Evolutionary conservation across 2,329 filamentous ascomycete genomes (phyloP).

Genomic region (Alternaria ethzedia): DNA sequence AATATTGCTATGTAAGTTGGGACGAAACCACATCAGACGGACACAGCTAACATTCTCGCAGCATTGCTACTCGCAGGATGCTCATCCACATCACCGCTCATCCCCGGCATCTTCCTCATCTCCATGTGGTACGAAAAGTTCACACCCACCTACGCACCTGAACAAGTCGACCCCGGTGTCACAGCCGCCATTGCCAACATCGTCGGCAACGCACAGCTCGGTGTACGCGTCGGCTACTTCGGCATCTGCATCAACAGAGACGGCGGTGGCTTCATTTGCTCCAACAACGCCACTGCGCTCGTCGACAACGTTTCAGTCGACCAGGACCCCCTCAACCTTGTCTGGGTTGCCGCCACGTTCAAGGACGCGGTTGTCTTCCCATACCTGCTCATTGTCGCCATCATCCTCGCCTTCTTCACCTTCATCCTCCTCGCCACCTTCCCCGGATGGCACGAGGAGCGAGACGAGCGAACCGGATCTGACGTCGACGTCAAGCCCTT

Average conservation of each 20-base stretch:
- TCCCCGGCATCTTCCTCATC: conserved; percentile 95
- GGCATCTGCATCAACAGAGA: conserved; percentile 95
- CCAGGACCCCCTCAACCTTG: conserved; percentile 93
- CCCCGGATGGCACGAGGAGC: conserved; percentile 95
- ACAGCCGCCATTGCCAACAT: conserved; percentile 88
- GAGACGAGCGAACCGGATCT: conserved; percentile 74
- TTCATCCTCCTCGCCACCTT: conserved; percentile 95
- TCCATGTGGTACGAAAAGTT: conserved; percentile 96
- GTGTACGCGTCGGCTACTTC: conserved; percentile 95
- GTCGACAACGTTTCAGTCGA: conserved; percentile 88
- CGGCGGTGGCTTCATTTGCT: conserved; percentile 90
- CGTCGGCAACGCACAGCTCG: conserved; percentile 80
- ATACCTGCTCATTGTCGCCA: conserved; percentile 97
- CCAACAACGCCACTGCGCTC: conserved; percentile 93
- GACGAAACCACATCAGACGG: conserved; percentile 2
- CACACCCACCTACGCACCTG: conserved; percentile 77
- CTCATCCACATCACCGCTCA: conserved; percentile 93
- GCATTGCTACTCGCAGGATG: conserved; percentile 93
- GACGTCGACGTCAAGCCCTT: conserved; percentile 94
- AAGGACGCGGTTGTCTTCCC: conserved; percentile 99
- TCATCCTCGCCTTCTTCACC: conserved; percentile 95
- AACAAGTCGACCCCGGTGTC: conserved; percentile 90
- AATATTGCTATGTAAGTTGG: conserved; percentile 86
- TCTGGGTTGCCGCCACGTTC: conserved; percentile 96
- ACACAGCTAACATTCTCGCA: conserved; percentile 50